These are phyloP conservation scores for Globisporangium alternatum DNA, from an alignment of 352 stramenopile species.

Conservation along the genomic window DNA sequence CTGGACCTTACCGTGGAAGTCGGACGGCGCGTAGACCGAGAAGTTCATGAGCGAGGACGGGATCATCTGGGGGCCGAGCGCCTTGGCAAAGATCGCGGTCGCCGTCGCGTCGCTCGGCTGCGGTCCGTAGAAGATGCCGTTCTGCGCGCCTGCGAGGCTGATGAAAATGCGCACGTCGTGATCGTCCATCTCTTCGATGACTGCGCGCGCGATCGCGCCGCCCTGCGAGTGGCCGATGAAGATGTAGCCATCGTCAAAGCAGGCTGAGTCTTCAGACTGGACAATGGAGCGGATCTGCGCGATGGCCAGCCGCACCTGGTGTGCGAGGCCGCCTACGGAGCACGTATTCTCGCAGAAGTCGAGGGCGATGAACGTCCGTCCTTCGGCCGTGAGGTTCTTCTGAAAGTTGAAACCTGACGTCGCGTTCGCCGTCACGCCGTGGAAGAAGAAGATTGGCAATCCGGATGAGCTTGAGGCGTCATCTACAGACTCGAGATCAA, in stretches of 20 bases:
- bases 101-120: slow-evolving; percentile 21
- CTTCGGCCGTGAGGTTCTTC: slow-evolving; percentile 12
- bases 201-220: slow-evolving; percentile 31
- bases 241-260: slow-evolving; percentile 35
- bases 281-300: slow-evolving; percentile 29
- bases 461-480: background rate
- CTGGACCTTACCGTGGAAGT: too few relatives aligned
- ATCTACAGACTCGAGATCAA: background rate
- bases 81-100: slow-evolving; percentile 16
- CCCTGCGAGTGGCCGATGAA: slow-evolving; percentile 54
- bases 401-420: background rate
- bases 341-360: slow-evolving; percentile 36
- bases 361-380: slow-evolving; percentile 29
- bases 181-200: slow-evolving; percentile 59
- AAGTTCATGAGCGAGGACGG: slow-evolving; percentile 12
- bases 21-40: too few relatives aligned
- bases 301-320: slow-evolving; percentile 38
- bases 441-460: slow-evolving; percentile 6
- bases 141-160: slow-evolving; percentile 34
- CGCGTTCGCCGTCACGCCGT: background rate
- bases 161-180: slow-evolving; percentile 48
- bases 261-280: background rate
- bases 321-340: slow-evolving; percentile 15
- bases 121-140: slow-evolving; percentile 49
- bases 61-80: too few relatives aligned